Conservation (phyloP, 108 stramenopile species). For the Discostella pseudostelligera region DNA sequence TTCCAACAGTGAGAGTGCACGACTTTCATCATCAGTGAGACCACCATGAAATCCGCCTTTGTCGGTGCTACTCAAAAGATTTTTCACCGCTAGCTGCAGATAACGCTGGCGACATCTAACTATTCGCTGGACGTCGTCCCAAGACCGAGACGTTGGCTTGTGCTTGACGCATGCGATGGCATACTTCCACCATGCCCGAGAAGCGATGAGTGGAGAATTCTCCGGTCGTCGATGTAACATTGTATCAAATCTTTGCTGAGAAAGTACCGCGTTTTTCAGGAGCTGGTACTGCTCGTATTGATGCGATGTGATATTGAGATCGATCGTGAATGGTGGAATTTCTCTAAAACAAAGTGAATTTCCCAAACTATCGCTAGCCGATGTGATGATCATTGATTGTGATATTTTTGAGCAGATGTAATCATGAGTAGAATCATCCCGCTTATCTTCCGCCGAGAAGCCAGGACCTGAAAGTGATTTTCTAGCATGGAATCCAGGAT, state of each 20-base stretch:
- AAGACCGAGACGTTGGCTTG: slow-evolving; percentile 66
- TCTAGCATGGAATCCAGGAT: slow-evolving; percentile 58
- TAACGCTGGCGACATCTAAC: slow-evolving; percentile 53
- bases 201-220: slow-evolving; percentile 40
- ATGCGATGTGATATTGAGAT: slow-evolving; percentile 55
- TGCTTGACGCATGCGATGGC: slow-evolving; percentile 67
- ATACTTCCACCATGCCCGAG: slow-evolving; percentile 79
- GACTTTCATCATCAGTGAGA: slow-evolving; percentile 59
- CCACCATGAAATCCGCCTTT: slow-evolving; percentile 68
- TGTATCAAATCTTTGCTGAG: slow-evolving; percentile 81
- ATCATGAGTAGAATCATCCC: slow-evolving; percentile 16
- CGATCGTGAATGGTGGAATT: slow-evolving; percentile 55
- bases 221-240: slow-evolving; percentile 73
- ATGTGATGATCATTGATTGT: slow-evolving; percentile 23
- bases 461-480: slow-evolving; percentile 19
- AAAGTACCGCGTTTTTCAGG: slow-evolving; percentile 64
- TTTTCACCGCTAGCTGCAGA: slow-evolving; percentile 64
- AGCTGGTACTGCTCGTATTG: slow-evolving; percentile 70
- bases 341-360: slow-evolving; percentile 47
- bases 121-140: slow-evolving; percentile 69
- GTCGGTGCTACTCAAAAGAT: slow-evolving; percentile 38
- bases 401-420: slow-evolving; percentile 28
- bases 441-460: slow-evolving; percentile 2
- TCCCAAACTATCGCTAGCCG: slow-evolving; percentile 5
- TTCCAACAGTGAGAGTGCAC: slow-evolving; percentile 56